Evolutionary conservation across 331 rosid species (phyloP).

Genomic region (Prunus yedoensis): DNA sequence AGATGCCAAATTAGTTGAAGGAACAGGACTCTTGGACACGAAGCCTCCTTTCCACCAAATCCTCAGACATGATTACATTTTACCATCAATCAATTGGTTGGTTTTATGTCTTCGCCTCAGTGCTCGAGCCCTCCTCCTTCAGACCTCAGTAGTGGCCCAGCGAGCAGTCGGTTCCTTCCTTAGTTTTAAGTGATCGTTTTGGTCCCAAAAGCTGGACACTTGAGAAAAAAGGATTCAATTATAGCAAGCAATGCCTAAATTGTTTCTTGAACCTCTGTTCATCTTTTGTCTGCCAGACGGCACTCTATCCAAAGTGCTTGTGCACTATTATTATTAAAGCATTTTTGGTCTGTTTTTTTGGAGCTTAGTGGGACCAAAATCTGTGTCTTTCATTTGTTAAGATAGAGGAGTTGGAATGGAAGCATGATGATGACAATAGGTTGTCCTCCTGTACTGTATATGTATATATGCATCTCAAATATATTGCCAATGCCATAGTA

Average conservation of each 20-base stretch:
- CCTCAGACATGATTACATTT: background rate
- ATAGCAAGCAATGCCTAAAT: background rate
- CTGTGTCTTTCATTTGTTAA: background rate
- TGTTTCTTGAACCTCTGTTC: background rate
- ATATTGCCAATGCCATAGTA: background rate
- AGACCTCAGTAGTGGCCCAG: no score
- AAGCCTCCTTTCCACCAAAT: background rate
- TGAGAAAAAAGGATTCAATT: background rate
- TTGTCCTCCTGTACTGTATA: background rate
- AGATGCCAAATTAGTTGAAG: background rate
- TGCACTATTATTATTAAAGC: no score
- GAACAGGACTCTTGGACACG: background rate
- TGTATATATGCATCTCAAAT: background rate
- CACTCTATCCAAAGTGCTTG: no score
- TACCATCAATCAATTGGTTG: no score
- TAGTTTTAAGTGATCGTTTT: no score
- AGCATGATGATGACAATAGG: background rate
- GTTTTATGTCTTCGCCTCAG: no score
- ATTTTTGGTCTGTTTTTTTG: background rate
- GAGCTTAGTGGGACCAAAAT: background rate
- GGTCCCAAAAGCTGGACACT: background rate
- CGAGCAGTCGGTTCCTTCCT: no score
- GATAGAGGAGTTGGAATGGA: no score
- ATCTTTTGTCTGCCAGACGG: background rate
- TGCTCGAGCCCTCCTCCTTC: no score